Percentiles rank a stretch among this genome's conserved stretches.
Conservation (phyloP, 345 rosid genomes). For the Pistacia atlantica region DNA sequence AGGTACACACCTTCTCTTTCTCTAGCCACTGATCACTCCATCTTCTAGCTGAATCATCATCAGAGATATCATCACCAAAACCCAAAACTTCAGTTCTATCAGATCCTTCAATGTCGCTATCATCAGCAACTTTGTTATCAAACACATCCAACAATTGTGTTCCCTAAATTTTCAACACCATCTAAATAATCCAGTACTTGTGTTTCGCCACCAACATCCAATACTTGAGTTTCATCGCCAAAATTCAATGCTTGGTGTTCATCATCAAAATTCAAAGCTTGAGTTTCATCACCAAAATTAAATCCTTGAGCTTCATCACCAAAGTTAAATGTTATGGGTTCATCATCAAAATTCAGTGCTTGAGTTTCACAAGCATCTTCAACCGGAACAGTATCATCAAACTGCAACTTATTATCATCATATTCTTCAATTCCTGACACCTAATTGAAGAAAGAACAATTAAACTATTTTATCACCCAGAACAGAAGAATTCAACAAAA, state of each 20-base stretch:
- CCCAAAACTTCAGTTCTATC: constrained; percentile 51
- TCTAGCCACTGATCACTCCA: constrained; percentile 24
- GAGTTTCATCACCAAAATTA: constrained; percentile 10
- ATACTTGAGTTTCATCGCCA: constrained; percentile 22
- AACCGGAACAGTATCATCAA: constrained; percentile 29
- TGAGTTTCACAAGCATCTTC: constrained; percentile 43
- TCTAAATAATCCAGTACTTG: constrained; percentile 19
- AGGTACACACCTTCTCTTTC: constrained; percentile 23
- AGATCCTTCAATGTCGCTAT: constrained; percentile 53
- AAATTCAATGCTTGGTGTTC: constrained; percentile 33
- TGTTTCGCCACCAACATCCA: constrained; percentile 31
- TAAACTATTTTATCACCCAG: background rate
- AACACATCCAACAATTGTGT: constrained; percentile 31
- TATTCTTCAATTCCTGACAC: constrained; percentile 17
- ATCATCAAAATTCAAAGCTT: constrained; percentile 2
- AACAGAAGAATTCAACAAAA: background rate
- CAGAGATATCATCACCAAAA: constrained; percentile 35
- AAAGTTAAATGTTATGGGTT: constrained; percentile 15
- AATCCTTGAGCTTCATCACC: constrained; percentile 34
- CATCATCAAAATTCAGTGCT: constrained; percentile 16
- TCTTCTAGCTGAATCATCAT: constrained; percentile 32
- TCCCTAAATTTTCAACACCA: background rate
- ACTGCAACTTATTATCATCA: constrained; percentile 13
- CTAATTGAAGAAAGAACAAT: background rate
- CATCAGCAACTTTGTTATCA: constrained; percentile 24